These are phyloP conservation scores for Dioscorea alata DNA, from an alignment of 106 monocot genomes.

Conservation along the genomic window DNA sequence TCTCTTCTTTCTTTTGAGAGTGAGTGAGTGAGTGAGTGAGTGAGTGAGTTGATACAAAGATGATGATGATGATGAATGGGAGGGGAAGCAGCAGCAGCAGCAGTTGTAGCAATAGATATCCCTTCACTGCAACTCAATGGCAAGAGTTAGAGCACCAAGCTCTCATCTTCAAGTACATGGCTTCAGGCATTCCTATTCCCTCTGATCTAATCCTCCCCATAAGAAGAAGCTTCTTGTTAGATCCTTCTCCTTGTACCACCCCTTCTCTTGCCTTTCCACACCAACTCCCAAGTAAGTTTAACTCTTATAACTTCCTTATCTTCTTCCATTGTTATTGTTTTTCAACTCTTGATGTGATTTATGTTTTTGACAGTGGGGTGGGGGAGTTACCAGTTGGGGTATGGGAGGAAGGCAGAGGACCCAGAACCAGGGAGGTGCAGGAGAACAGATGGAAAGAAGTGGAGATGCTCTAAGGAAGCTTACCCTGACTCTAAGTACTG, in stretches of 20 bases:
- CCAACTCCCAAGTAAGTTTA: conserved; percentile 41
- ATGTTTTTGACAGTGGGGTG: not conserved
- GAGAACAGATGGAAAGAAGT: conserved; percentile 94
- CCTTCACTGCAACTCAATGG: conserved; percentile 92
- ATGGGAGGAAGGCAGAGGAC: conserved; percentile 20
- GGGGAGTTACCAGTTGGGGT: not conserved
- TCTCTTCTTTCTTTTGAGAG: not conserved
- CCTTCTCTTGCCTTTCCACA: conserved; percentile 33
- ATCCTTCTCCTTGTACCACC: conserved; percentile 34
- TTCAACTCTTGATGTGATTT: not conserved
- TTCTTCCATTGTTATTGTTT: not conserved
- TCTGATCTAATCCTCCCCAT: conserved; percentile 77
- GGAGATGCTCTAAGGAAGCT: conserved; percentile 88
- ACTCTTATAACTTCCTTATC: not conserved
- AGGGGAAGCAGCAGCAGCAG: conserved; percentile 20
- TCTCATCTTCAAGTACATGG: conserved; percentile 98
- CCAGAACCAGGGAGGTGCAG: conserved; percentile 35
- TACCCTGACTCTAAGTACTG: conserved; percentile 89
- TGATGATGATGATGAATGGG: conserved; percentile 58
- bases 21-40: not conserved
- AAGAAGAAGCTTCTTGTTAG: conserved; percentile 55
- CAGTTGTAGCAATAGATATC: conserved; percentile 19
- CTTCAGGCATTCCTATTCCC: conserved; percentile 76
- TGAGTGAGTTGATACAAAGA: not conserved
- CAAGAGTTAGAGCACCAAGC: conserved; percentile 91